These are phyloP conservation scores for Rhizopus delemar DNA, from an alignment of 371 early-diverging fungal genomes.

Conservation along the genomic window DNA sequence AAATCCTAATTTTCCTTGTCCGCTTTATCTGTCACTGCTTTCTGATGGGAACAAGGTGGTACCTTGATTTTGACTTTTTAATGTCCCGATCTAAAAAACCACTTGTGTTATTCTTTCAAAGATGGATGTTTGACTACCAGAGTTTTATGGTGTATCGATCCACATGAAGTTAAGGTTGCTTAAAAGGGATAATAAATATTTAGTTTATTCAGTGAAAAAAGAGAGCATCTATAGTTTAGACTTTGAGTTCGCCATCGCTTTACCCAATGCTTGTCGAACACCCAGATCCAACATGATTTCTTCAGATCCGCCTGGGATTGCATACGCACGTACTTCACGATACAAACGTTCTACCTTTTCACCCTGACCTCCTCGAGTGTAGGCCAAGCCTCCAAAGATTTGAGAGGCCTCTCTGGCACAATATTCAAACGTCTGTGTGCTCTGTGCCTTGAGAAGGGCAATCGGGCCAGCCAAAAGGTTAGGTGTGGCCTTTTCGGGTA, in stretches of 20 bases:
- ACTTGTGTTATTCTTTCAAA: too few species aligned
- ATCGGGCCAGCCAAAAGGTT: slow-evolving; percentile 83
- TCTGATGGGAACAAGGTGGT: too few species aligned
- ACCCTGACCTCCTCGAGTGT: slow-evolving; percentile 83
- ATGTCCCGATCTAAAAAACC: too few species aligned
- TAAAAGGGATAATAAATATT: too few species aligned
- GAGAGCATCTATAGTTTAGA: neutral
- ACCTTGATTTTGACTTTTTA: too few species aligned
- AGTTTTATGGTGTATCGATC: too few species aligned
- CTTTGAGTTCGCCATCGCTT: neutral
- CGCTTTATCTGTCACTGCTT: too few species aligned
- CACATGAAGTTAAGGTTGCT: too few species aligned
- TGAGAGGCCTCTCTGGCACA: slow-evolving; percentile 90
- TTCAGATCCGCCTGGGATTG: slow-evolving; percentile 91
- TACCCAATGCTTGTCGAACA: slow-evolving; percentile 63
- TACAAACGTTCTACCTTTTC: slow-evolving; percentile 87
- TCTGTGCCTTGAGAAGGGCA: slow-evolving; percentile 84
- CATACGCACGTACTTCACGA: slow-evolving; percentile 85
- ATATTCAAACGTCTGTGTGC: slow-evolving; percentile 84
- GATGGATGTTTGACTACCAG: too few species aligned
- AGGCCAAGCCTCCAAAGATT: slow-evolving; percentile 89
- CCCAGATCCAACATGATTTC: slow-evolving; percentile 82
- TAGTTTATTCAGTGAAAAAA: too few species aligned
- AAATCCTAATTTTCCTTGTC: too few species aligned
- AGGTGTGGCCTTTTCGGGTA: slow-evolving; percentile 71